These are phyloP conservation scores for Eucalyptus regnans DNA, from an alignment of 345 rosid genomes.

Conservation along the genomic window DNA sequence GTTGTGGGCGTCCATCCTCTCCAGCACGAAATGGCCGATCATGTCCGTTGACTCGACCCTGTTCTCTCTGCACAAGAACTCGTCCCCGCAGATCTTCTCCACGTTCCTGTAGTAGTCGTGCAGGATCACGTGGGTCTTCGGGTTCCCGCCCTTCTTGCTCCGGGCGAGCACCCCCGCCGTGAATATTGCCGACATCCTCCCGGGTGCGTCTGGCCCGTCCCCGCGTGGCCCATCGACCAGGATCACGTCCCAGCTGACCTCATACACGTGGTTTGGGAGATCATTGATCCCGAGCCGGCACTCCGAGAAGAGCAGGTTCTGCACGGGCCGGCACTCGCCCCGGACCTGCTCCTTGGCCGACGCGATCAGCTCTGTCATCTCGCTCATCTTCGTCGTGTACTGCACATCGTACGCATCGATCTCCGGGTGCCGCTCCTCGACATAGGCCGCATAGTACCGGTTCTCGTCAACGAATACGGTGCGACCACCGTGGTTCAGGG, in stretches of 20 bases:
- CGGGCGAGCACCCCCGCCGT: conserved; percentile 89
- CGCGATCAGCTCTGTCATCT: conserved; percentile 44
- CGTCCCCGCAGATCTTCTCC: conserved; percentile 70
- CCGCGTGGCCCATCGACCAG: conserved; percentile 95
- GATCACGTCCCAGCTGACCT: conserved; percentile 94
- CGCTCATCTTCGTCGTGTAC: conserved; percentile 71
- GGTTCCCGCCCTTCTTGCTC: conserved; percentile 66
- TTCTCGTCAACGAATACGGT: conserved; percentile 90
- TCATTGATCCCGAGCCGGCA: conserved; percentile 81
- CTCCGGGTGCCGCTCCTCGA: conserved; percentile 83
- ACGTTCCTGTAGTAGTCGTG: conserved; percentile 80
- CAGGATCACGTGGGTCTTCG: conserved; percentile 71
- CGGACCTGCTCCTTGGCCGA: conserved; percentile 40
- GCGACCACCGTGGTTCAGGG: conserved; percentile 80
- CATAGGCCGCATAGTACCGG: conserved; percentile 87
- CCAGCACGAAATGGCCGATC: conserved; percentile 87
- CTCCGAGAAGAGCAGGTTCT: conserved; percentile 81
- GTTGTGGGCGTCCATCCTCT: conserved; percentile 57
- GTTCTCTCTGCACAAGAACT: conserved; percentile 82
- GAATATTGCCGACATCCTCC: conserved; percentile 85
- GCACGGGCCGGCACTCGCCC: conserved; percentile 88
- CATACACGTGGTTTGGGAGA: conserved; percentile 87
- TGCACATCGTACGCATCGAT: conserved; percentile 87
- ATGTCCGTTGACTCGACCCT: conserved; percentile 47
- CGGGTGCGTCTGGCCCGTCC: conserved; percentile 54